Conservation (phyloP, 768 basidiomycete genomes). For the Suillus sp. region DNA sequence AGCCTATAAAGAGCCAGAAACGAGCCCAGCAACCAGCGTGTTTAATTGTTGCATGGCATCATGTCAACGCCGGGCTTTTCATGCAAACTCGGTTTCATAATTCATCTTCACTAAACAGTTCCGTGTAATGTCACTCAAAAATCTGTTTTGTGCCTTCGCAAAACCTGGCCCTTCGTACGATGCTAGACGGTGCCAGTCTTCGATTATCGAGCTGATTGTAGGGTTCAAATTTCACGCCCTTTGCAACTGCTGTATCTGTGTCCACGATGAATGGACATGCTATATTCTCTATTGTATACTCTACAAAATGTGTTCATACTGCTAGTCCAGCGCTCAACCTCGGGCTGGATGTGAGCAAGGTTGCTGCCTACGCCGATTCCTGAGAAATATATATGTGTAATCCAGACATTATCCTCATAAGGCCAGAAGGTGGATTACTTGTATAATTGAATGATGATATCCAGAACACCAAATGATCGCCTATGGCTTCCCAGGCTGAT, state of each 20-base stretch:
- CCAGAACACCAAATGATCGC: neutral
- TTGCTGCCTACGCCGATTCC: neutral
- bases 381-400: too few relatives aligned
- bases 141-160: neutral
- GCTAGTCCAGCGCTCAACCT: neutral
- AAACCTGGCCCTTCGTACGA: neutral
- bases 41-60: too few relatives aligned
- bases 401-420: neutral
- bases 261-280: neutral
- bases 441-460: conserved; percentile 4
- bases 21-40: too few relatives aligned
- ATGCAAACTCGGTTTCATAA: neutral
- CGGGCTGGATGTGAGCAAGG: neutral
- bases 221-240: neutral
- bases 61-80: too few relatives aligned
- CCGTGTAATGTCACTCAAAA: too few relatives aligned
- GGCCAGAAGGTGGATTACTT: neutral
- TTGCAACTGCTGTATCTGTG: neutral
- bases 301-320: neutral
- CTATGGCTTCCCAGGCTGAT: conserved; percentile 8
- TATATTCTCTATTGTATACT: neutral
- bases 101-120: neutral
- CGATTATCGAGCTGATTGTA: neutral
- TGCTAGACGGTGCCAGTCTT: neutral
- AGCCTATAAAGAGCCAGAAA: too few relatives aligned